Evolutionary conservation across 2,329 filamentous ascomycete genomes (phyloP), one percentile per base, ranked within the genome.

Genomic region (Neobulgaria alba): DNA sequence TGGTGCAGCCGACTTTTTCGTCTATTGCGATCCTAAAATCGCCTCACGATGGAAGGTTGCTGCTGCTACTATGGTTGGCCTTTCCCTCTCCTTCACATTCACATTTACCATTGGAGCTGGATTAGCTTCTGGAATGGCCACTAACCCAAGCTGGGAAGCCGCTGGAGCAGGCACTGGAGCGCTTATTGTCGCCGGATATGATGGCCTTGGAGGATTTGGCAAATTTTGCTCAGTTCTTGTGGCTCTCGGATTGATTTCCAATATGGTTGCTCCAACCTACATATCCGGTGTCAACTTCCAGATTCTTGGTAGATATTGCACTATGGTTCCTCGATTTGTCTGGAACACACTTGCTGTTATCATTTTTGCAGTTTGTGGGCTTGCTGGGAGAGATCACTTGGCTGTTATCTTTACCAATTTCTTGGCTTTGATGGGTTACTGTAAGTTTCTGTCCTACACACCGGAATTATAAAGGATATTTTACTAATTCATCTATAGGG

Each of bases 391-490:
- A 10, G 67, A 69, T 17, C 61, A 77, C 49, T 67, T 85, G 2
- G 72, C 76, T 0, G 68, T 68, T 18, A 80, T 84, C 43, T 82
- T 84, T 56, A 76, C 74, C 9, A 83, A 83, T 55, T 82, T 84
- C 57, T 66, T 84, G 4, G 76, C 77, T 0, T 61, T 84, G 16
- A 83, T 84, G 74, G 80, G 79, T 2, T 84, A 83, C 59, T 84
- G 77, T 49, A 40, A 47, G 46, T 40, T n/a, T 8, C 16, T 14
- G 31, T 17, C 12, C 18, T 16, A 30, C 3, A 19, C 20, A 29
- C 41, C n/a, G 1, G 34, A 16, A 4, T 26, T n/a, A n/a, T n/a
- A n/a, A n/a, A n/a, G n/a, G n/a, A n/a, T n/a, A n/a, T n/a, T n/a
- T 15, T 42, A 2, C 39, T 43, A n/a, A 45, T 31, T 18, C 26